phyloP scores from a whole-genome alignment of 805 yeast species.

The Myxozyma mucilagina region DNA sequence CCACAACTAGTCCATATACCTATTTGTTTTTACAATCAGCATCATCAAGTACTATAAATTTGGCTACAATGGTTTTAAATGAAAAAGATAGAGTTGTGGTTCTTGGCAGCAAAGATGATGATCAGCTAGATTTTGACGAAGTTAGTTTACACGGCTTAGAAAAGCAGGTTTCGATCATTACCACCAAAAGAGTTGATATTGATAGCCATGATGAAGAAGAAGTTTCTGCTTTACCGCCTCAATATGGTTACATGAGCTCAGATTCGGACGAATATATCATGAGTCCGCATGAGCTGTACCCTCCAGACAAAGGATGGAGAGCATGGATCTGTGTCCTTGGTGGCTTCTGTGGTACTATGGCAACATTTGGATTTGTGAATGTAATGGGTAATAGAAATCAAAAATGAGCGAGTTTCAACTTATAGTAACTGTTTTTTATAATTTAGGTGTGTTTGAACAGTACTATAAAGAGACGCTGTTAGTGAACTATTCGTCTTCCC shows the following conservation, averaged over 20 bases:
- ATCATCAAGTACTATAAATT: no score
- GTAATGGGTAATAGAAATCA: slow-evolving; percentile 25
- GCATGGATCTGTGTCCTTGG: slow-evolving; percentile 59
- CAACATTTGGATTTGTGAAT: slow-evolving; percentile 55
- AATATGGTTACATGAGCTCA: slow-evolving; percentile 5
- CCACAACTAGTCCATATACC: no score
- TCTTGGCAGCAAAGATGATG: background rate
- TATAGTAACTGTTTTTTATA: background rate
- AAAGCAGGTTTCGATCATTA: background rate
- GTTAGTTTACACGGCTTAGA: background rate
- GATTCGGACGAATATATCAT: slow-evolving; percentile 9
- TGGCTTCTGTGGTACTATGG: slow-evolving; percentile 55
- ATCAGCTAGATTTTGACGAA: background rate
- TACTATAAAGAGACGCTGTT: slow-evolving; percentile 35
- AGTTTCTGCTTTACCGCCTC: background rate
- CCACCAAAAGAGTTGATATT: background rate
- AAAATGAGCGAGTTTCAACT: background rate
- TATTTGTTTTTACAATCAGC: no score
- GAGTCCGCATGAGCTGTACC: slow-evolving; percentile 13
- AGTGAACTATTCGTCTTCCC: slow-evolving; percentile 32
- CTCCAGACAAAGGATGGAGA: slow-evolving; percentile 11
- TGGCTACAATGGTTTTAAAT: no score
- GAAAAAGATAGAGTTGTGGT: no score
- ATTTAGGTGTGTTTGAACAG: slow-evolving; percentile 34
- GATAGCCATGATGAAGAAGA: slow-evolving; percentile 1